These are phyloP conservation scores for Euryodendron excelsum DNA, from an alignment of 148 eudicot genomes.

Conservation along the genomic window DNA sequence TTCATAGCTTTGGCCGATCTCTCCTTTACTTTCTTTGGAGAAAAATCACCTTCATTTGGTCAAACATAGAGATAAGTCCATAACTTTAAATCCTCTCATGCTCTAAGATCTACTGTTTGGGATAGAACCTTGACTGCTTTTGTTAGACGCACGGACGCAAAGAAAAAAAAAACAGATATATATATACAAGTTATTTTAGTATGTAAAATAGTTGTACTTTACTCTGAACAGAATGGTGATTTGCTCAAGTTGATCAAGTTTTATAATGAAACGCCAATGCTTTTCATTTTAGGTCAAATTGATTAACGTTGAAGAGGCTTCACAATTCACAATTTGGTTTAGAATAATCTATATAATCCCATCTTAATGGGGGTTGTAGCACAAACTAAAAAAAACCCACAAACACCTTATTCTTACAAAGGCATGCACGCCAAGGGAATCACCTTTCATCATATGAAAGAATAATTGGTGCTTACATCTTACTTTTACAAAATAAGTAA, in stretches of 20 bases:
- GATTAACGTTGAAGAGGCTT: too few species aligned
- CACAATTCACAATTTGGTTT: too few species aligned
- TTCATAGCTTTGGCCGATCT: background rate
- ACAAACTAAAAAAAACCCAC: background rate
- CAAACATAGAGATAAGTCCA: background rate
- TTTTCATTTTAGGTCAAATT: too few species aligned
- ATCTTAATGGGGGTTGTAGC: background rate
- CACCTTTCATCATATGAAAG: background rate
- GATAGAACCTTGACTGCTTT: conserved; percentile 1
- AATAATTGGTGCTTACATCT: background rate
- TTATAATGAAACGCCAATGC: too few species aligned
- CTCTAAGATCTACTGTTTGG: background rate
- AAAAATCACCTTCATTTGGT: background rate
- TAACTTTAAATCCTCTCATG: background rate
- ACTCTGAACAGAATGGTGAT: too few species aligned
- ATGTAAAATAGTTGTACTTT: too few species aligned
- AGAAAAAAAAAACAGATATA: background rate
- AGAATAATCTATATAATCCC: background rate
- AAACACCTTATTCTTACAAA: background rate
- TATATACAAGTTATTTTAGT: too few species aligned
- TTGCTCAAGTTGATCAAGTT: too few species aligned
- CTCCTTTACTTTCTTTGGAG: background rate
- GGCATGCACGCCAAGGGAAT: conserved; percentile 10
- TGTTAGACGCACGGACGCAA: background rate
- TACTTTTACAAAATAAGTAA: background rate